These are phyloP conservation scores for Calvatia gigantea DNA, from an alignment of 768 basidiomycete species.

Conservation along the genomic window DNA sequence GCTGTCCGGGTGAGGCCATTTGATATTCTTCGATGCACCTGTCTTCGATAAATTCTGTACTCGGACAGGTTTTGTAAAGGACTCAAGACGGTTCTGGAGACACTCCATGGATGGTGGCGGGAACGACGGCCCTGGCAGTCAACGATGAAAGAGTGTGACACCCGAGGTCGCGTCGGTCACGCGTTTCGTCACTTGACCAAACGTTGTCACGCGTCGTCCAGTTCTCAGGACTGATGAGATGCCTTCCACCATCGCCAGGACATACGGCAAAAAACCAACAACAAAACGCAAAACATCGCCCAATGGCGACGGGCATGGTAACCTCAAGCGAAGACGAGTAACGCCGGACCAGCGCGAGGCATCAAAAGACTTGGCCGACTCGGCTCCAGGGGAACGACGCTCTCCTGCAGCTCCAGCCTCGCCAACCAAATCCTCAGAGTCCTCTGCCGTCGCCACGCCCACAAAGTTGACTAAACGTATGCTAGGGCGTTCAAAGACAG, in stretches of 20 bases:
- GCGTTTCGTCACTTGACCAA: slow-evolving; percentile 19
- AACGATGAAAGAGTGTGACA: slow-evolving; percentile 17
- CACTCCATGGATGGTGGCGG: slow-evolving; percentile 42
- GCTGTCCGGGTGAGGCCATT: slow-evolving; percentile 73
- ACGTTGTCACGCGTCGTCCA: slow-evolving; percentile 9
- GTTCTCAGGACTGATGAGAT: background rate
- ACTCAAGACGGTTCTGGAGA: slow-evolving; percentile 56
- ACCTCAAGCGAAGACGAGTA: background rate
- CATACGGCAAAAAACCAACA: slow-evolving; percentile 31
- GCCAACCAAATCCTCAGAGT: slow-evolving; percentile 22
- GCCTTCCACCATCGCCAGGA: slow-evolving; percentile 26
- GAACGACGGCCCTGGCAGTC: slow-evolving; percentile 11
- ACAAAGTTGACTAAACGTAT: slow-evolving; percentile 62
- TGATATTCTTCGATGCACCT: slow-evolving; percentile 44
- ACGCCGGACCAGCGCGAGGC: background rate
- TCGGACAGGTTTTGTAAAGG: slow-evolving; percentile 63
- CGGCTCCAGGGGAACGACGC: background rate
- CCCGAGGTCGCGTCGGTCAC: slow-evolving; percentile 32
- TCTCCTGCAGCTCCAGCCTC: slow-evolving; percentile 36
- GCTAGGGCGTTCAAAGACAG: slow-evolving; percentile 67
- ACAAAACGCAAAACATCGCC: slow-evolving; percentile 22
- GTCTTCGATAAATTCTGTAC: slow-evolving; percentile 53
- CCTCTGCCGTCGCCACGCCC: slow-evolving; percentile 20
- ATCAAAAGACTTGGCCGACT: background rate
- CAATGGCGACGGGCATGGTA: background rate